Percentiles rank a stretch among this genome's conserved stretches.
phyloP scores from a whole-genome alignment of 2,329 filamentous ascomycete species.

The Biscogniauxia marginata region DNA sequence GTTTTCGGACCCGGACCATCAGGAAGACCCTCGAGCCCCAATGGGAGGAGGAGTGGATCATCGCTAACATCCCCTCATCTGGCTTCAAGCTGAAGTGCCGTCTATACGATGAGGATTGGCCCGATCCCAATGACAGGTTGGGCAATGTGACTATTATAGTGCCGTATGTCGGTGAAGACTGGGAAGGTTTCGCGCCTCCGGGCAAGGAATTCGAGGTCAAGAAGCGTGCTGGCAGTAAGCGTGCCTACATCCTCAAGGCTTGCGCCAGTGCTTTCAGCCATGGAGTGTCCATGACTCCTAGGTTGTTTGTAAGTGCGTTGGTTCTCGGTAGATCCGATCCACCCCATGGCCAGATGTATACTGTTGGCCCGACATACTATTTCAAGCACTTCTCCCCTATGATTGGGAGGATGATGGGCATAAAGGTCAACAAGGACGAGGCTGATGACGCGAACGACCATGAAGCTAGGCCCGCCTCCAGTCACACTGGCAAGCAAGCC shows the following conservation, averaged over 20 bases:
- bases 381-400: slow-evolving; percentile 86
- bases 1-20: slow-evolving; percentile 73
- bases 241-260: slow-evolving; percentile 75
- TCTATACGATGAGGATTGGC: slow-evolving; percentile 86
- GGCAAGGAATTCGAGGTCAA: slow-evolving; percentile 66
- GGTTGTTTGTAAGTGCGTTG: slow-evolving; percentile 70
- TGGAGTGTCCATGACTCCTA: slow-evolving; percentile 65
- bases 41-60: slow-evolving; percentile 85
- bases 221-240: slow-evolving; percentile 83
- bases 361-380: slow-evolving; percentile 71
- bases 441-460: slow-evolving; percentile 42
- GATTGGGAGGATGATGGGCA: slow-evolving; percentile 77
- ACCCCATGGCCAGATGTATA: slow-evolving; percentile 71
- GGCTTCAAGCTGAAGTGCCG: slow-evolving; percentile 85
- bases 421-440: slow-evolving; percentile 64
- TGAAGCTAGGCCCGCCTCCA: slow-evolving; percentile 15
- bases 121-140: slow-evolving; percentile 81
- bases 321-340: slow-evolving; percentile 73
- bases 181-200: slow-evolving; percentile 64
- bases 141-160: slow-evolving; percentile 79
- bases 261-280: slow-evolving; percentile 62
- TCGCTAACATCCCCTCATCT: slow-evolving; percentile 78
- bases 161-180: slow-evolving; percentile 58
- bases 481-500: slow-evolving; percentile 20
- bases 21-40: slow-evolving; percentile 69